A percentile compares a stretch with the other conserved stretches of the same genome.
Evolutionary conservation across 108 stramenopile genomes (phyloP).

Genomic region (Skeletonema tropicum): DNA sequence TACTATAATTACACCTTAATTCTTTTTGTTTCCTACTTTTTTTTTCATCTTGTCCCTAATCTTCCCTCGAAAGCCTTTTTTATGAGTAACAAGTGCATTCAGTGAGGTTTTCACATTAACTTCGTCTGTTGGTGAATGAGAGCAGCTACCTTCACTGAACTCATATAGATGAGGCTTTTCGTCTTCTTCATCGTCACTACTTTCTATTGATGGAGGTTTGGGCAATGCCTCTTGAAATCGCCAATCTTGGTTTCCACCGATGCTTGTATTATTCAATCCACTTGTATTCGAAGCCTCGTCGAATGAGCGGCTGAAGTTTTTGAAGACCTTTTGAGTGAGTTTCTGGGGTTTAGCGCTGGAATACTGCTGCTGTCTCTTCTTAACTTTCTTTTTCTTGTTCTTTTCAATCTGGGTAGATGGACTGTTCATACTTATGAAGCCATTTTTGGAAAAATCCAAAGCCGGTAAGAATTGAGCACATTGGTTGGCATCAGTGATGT

Average conservation of each 20-base stretch:
- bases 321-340: neutral
- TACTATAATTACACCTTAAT: neutral
- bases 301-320: neutral
- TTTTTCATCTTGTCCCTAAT: slow-evolving; percentile 5
- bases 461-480: slow-evolving; percentile 48
- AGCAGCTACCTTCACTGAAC: slow-evolving; percentile 26
- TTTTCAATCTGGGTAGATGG: neutral
- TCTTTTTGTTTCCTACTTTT: neutral
- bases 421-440: slow-evolving; percentile 5
- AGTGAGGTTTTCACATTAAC: neutral
- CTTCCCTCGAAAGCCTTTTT: slow-evolving; percentile 23
- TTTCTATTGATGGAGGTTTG: slow-evolving; percentile 5
- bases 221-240: neutral
- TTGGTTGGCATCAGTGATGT: slow-evolving; percentile 15
- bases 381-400: neutral
- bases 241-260: neutral
- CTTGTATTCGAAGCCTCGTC: neutral
- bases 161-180: slow-evolving; percentile 15
- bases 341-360: neutral
- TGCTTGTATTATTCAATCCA: neutral
- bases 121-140: slow-evolving; percentile 14
- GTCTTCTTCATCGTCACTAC: neutral
- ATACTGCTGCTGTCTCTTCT: neutral
- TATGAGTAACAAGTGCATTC: slow-evolving; percentile 30
- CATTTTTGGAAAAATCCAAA: slow-evolving; percentile 33